Evolutionary conservation across 768 basidiomycete species (phyloP).

Genomic region (Fomitopsis pulvina): DNA sequence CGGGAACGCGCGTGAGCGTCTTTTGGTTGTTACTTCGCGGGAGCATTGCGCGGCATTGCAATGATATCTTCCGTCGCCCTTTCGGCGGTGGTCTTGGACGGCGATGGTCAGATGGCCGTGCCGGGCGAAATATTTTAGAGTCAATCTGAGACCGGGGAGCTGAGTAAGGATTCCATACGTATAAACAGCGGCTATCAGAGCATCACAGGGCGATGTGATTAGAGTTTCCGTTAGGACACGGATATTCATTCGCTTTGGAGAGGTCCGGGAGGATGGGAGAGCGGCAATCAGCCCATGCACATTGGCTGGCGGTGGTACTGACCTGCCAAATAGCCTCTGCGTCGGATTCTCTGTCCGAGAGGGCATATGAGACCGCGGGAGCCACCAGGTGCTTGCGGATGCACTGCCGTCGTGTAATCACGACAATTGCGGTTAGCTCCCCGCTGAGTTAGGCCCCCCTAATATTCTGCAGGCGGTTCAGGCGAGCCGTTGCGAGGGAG

Average conservation of each 20-base stretch:
- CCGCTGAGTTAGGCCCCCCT: not conserved
- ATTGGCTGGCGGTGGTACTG: not conserved
- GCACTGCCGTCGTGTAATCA: not conserved
- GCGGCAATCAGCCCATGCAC: constrained; percentile 14
- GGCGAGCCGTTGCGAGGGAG: not conserved
- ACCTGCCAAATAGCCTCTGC: constrained; percentile 1
- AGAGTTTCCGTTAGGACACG: not conserved
- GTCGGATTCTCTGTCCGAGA: not conserved
- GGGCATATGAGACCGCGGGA: constrained; percentile 1
- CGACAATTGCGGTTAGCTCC: not conserved
- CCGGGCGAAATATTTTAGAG: not conserved
- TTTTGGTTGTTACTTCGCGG: constrained; percentile 12
- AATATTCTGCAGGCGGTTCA: not conserved
- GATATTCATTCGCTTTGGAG: constrained; percentile 11
- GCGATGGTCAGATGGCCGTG: not conserved
- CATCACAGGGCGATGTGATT: constrained; percentile 13
- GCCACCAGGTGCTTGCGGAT: not conserved
- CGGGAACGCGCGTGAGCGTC: constrained; percentile 14
- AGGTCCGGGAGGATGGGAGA: constrained; percentile 8
- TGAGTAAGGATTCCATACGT: no score
- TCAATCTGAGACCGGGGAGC: not conserved
- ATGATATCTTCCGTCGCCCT: no score
- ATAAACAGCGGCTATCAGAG: constrained; percentile 14
- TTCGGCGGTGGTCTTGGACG: not conserved
- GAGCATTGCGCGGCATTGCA: constrained; percentile 6